Evolutionary conservation across 2,329 filamentous ascomycete species (phyloP).

Genomic region (Zymoseptoria pseudotritici): DNA sequence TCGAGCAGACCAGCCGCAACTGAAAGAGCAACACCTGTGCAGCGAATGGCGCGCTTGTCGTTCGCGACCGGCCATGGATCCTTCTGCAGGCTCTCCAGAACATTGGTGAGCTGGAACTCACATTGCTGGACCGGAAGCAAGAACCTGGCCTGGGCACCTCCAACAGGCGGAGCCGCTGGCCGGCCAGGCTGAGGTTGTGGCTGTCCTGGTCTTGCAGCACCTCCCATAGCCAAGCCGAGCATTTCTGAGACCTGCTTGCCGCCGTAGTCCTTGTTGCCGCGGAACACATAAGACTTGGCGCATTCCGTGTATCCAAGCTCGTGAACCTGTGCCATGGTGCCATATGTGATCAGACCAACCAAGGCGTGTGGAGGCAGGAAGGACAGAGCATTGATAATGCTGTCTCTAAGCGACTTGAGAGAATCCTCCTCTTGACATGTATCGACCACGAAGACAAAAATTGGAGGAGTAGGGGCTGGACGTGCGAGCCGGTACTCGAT

Average conservation of each 20-base stretch:
- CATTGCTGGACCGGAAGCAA: slow-evolving; percentile 89
- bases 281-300: slow-evolving; percentile 96
- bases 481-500: slow-evolving; percentile 78
- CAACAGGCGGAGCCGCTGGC: slow-evolving; percentile 50
- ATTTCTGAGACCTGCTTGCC: slow-evolving; percentile 99
- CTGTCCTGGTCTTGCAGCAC: slow-evolving; percentile 66
- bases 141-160: slow-evolving; percentile 81
- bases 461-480: slow-evolving; percentile 76
- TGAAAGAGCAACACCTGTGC: slow-evolving; percentile 91
- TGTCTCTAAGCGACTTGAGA: slow-evolving; percentile 74
- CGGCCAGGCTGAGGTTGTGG: slow-evolving; percentile 59
- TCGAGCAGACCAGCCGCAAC: slow-evolving; percentile 90
- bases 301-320: slow-evolving; percentile 97
- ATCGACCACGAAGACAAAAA: slow-evolving; percentile 82
- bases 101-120: slow-evolving; percentile 95
- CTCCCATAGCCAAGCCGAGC: slow-evolving; percentile 67
- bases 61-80: slow-evolving; percentile 97
- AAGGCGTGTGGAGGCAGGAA: slow-evolving; percentile 73
- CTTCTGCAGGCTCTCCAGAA: slow-evolving; percentile 88
- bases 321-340: slow-evolving; percentile 96
- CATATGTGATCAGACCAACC: slow-evolving; percentile 77
- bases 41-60: slow-evolving; percentile 82
- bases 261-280: slow-evolving; percentile 95
- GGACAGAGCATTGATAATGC: slow-evolving; percentile 77
- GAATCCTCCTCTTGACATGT: slow-evolving; percentile 85